phyloP scores from a whole-genome alignment of 495 filamentous ascomycete genomes.

The Lophium mytilinum region DNA sequence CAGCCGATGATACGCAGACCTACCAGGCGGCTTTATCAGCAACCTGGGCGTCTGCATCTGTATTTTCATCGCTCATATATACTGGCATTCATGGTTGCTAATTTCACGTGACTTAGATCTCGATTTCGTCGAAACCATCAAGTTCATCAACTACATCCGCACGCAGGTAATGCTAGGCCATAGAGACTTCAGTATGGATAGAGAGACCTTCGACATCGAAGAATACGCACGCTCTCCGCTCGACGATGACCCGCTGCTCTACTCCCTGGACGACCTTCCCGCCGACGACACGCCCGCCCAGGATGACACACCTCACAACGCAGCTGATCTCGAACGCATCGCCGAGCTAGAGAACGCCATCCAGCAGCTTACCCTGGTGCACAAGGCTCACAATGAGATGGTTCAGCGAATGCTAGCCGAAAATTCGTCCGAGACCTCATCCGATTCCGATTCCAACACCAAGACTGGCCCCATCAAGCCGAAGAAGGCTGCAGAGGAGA shows the following conservation, averaged over 20 bases:
- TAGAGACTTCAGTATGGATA: conserved; percentile 43
- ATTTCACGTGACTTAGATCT: conserved; percentile 42
- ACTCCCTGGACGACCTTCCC: conserved; percentile 70
- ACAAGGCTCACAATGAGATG: no score
- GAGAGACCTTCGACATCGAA: conserved; percentile 60
- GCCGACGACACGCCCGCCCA: conserved; percentile 20
- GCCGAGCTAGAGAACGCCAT: conserved; percentile 62
- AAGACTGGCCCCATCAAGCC: no score
- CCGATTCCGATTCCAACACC: no score
- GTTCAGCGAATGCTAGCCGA: no score
- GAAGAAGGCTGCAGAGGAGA: no score
- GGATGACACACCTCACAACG: conserved; percentile 25
- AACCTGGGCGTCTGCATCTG: background rate
- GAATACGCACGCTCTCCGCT: conserved; percentile 71
- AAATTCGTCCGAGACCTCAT: no score
- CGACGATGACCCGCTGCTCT: conserved; percentile 83
- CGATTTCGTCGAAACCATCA: conserved; percentile 76
- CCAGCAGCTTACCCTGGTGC: conserved; percentile 50
- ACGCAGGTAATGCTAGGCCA: conserved; percentile 46
- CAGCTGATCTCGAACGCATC: conserved; percentile 37
- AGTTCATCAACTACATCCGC: conserved; percentile 77
- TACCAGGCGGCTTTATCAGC: background rate
- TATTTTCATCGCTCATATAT: background rate
- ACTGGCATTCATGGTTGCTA: background rate
- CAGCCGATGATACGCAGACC: background rate